Conservation (phyloP, 192 early-diverging fungal genomes). For the Fimicolochytrium jonesii region DNA sequence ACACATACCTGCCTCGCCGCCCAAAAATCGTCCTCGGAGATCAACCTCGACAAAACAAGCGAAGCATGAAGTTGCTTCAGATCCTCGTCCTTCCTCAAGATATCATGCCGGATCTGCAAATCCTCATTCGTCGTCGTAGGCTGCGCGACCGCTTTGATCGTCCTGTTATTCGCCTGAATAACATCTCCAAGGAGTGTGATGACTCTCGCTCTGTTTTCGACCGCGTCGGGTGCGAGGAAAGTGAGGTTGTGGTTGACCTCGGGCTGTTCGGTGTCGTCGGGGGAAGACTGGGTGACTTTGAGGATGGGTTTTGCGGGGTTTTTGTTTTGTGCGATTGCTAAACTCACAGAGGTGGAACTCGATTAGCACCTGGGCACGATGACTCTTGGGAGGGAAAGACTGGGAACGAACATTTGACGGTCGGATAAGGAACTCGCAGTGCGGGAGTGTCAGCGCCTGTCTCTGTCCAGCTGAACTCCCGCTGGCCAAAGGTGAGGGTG, state of each 20-base stretch:
- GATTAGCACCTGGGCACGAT: too few species aligned
- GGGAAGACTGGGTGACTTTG: conserved; percentile 41
- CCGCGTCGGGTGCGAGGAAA: conserved; percentile 43
- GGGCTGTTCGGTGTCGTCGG: conserved; percentile 38
- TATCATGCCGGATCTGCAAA: conserved; percentile 53
- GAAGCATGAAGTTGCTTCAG: conserved; percentile 69
- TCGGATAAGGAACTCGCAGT: conserved; percentile 42
- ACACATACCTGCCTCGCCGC: conserved; percentile 59
- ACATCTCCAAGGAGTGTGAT: conserved; percentile 42
- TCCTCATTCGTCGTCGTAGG: conserved; percentile 34
- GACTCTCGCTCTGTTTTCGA: conserved; percentile 43
- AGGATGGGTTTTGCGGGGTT: conserved; percentile 51
- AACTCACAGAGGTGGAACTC: too few species aligned
- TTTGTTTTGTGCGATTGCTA: conserved; percentile 5
- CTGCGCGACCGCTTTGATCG: conserved; percentile 28
- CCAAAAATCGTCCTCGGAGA: conserved; percentile 95
- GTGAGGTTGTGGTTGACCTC: conserved; percentile 38
- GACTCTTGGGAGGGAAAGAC: background rate
- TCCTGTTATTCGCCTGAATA: conserved; percentile 1
- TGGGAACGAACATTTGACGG: conserved; percentile 30
- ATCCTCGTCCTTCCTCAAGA: conserved; percentile 66
- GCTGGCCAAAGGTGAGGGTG: background rate
- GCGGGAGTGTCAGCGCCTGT: conserved; percentile 37
- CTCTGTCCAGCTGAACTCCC: conserved; percentile 43
- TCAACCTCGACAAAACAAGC: conserved; percentile 67